Base-by-base conservation (phyloP, 192 early-diverging fungal species). In the Globomyces pollinis-pini region DNA sequence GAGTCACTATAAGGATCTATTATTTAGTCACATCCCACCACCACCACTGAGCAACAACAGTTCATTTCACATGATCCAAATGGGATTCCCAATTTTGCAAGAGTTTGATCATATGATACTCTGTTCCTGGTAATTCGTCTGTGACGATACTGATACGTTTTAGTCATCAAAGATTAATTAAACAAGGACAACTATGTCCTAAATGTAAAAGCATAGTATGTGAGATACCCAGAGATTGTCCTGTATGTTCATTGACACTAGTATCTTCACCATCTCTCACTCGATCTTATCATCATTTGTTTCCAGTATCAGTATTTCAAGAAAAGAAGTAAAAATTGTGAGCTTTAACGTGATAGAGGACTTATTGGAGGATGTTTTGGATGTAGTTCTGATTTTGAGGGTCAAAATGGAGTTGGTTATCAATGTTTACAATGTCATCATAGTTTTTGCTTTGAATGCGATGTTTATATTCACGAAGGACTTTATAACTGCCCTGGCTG, bases 261-360 rank as follows among this genome's bases (percentile, higher is more conserved):
- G 91, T 96, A 1, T 91, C 89, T 2, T 88, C 85, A 35, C 93
- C 93, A 28, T 82, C 91, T 68, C 63, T 98, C 52, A 92, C 95
- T 2, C 63, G 95, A 43, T 91, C 90, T 34, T 98, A 94, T 66
- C 92, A 91, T 50, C 92, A 98, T 59, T 69, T 98, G 34, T 98
- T 98, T 66, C 93, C 95, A 0, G 87, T 93, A 9, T 84, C 83
- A 51, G 91, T 88, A 33, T 98, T 80, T 71, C 65, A 70, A 15
- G 91, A 94, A 60, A 61, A 87, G 13, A 42, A 77, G 31, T 72
- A 65, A 72, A 62, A 62, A 23, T 29, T 8, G 23, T 35, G 2
- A 61, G 50, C 12, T 24, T 20, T 43, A 66, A 63, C 21, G 64
- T 69, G 20, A 21, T 31, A 1, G 15, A 12, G 7, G 45, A 18